phyloP scores from a whole-genome alignment of 768 basidiomycete species.

The Boletus tylopilopsis region DNA sequence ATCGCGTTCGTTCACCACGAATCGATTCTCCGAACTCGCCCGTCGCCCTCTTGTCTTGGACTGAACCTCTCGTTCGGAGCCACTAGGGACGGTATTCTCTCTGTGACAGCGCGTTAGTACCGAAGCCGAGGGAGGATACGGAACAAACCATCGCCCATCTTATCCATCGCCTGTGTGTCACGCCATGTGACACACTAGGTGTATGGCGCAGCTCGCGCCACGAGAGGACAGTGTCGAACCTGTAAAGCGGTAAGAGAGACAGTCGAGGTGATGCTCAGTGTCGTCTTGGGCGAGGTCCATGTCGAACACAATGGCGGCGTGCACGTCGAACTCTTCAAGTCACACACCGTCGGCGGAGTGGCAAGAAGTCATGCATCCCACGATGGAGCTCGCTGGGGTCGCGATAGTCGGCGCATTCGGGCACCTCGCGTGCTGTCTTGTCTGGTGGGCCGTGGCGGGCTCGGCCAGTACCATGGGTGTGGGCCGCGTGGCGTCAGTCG shows the following conservation, averaged over 20 bases:
- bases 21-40: background rate
- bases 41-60: background rate
- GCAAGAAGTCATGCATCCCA: background rate
- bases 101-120: background rate
- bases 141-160: slow-evolving; percentile 6
- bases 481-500: too few relatives aligned
- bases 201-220: slow-evolving; percentile 1
- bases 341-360: background rate
- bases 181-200: background rate
- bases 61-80: slow-evolving; percentile 5
- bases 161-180: background rate
- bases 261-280: background rate
- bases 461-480: too few relatives aligned
- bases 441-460: too few relatives aligned
- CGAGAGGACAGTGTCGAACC: slow-evolving; percentile 4
- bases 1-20: background rate
- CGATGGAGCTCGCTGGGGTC: background rate
- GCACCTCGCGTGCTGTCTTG: background rate
- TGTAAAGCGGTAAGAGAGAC: background rate
- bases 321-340: background rate
- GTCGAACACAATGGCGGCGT: too few relatives aligned
- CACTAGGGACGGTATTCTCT: slow-evolving; percentile 7
- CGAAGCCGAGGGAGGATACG: too few relatives aligned
- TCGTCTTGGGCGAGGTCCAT: background rate
- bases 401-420: background rate